A percentile compares a stretch with the other conserved stretches of the same genome.
Evolutionary conservation across 2,329 filamentous ascomycete species (phyloP).

Genomic region (Fusarium buxicola): DNA sequence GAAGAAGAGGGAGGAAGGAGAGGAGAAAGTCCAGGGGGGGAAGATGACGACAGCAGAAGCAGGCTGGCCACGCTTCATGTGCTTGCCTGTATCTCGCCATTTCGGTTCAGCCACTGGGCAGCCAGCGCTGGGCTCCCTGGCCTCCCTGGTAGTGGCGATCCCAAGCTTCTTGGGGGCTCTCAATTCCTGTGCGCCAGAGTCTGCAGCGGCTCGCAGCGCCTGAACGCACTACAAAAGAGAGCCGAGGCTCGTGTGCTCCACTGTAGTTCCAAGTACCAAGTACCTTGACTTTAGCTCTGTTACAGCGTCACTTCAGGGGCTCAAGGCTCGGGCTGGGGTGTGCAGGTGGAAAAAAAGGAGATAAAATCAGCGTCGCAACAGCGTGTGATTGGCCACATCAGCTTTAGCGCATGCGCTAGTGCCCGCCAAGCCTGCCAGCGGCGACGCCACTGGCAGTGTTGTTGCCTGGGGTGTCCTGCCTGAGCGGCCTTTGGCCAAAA

Average conservation of each 20-base stretch:
- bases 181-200: slow-evolving; percentile 12
- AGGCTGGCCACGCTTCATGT: slow-evolving; percentile 14
- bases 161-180: slow-evolving; percentile 20
- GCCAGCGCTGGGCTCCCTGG: slow-evolving; percentile 16
- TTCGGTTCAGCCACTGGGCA: slow-evolving; percentile 11
- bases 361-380: slow-evolving; percentile 52
- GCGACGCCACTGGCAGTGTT: slow-evolving; percentile 58
- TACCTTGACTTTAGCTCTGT: slow-evolving; percentile 43
- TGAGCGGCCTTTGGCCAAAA: slow-evolving; percentile 57
- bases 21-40: slow-evolving; percentile 40
- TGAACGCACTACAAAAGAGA: slow-evolving; percentile 2
- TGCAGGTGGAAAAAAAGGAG: slow-evolving; percentile 51
- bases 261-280: slow-evolving; percentile 20
- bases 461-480: slow-evolving; percentile 58
- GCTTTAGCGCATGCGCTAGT: slow-evolving; percentile 52
- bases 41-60: slow-evolving; percentile 31
- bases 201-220: slow-evolving; percentile 14
- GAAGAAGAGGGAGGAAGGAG: slow-evolving; percentile 37
- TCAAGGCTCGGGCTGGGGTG: slow-evolving; percentile 49
- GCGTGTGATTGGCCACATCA: slow-evolving; percentile 53
- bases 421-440: slow-evolving; percentile 54
- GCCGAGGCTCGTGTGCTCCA: slow-evolving; percentile 14
- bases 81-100: slow-evolving; percentile 9
- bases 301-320: slow-evolving; percentile 56
- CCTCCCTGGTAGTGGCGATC: slow-evolving; percentile 38